Conservation (phyloP, 2,329 filamentous ascomycete species). For the Calonectria henricotiae region DNA sequence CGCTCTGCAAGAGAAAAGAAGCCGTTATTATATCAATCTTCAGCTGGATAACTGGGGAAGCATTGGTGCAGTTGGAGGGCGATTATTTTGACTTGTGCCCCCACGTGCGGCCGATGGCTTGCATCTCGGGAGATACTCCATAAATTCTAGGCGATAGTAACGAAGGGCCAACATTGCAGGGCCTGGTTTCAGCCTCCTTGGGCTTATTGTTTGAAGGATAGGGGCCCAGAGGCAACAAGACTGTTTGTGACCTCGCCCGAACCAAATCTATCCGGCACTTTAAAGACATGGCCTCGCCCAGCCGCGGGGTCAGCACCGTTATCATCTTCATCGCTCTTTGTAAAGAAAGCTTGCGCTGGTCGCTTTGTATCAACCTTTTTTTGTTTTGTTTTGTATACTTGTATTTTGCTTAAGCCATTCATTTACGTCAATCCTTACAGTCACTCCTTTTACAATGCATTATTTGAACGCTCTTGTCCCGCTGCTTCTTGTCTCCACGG, state of each 20-base stretch:
- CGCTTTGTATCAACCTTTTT: too few relatives aligned
- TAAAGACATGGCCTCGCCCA: not conserved
- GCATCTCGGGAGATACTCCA: not conserved
- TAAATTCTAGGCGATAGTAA: not conserved
- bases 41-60: not conserved
- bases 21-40: not conserved
- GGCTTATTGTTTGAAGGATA: not conserved
- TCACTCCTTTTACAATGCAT: conserved; percentile 23
- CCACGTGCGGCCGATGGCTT: not conserved
- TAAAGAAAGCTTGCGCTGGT: not conserved
- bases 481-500: conserved; percentile 28
- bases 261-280: not conserved
- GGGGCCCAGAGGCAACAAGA: not conserved
- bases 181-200: not conserved
- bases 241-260: not conserved
- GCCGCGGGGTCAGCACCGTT: too few relatives aligned
- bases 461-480: conserved; percentile 8
- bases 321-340: too few relatives aligned
- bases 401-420: not conserved
- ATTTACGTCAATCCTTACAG: not conserved
- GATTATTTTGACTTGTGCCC: not conserved
- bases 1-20: not conserved
- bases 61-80: not conserved
- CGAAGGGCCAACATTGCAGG: not conserved
- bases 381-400: not conserved